Evolutionary conservation across 495 filamentous ascomycete species (phyloP), one percentile per base, ranked within the genome.

Genomic region (Penicillium paxilli): DNA sequence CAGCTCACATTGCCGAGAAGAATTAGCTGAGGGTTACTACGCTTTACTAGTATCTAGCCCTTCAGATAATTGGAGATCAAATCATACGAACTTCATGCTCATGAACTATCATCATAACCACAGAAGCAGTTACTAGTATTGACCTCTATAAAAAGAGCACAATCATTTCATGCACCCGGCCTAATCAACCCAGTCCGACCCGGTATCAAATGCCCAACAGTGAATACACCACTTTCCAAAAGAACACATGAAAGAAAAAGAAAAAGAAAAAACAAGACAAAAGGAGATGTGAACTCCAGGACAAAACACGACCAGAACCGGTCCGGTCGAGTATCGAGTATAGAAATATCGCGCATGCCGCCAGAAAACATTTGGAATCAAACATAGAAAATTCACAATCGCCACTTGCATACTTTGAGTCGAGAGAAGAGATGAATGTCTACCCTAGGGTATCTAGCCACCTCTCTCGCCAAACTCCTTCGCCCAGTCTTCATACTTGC

Each of bases 401-500:
- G n/a, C 35, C 8, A 20, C 9, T 23, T 42, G 9, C 40, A 42
- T 11, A 14, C 40, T 9, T 42, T 23, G n/a, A 38, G 35, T 4
- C 4, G 7, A 16, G 16, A 16, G 4, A 8, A 16, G 35, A 38
- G 4, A 38, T 7, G 35, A 38, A 38, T 8, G 35, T 16, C 30
- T 4, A 14, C 2, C n/a, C 11, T n/a, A n/a, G 35, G 35, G 4
- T 16, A n/a, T 16, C 16, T 68, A 92, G 6, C 91, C 91, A 35
- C 92, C 94, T 35, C 94, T 75, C 69, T 98, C 94, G 26, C 94
- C 94, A 77, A 92, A 98, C 65, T 92, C 86, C 68, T 64, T 86
- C 9, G 95, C 92, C 94, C 94, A 99, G 44, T 96, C 88, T 69
- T 98, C 94, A 68, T 92, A 98, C 65, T 86, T 78, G 63, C 87